Base-by-base conservation (phyloP, 345 rosid species). In the Carallia brachiata region DNA sequence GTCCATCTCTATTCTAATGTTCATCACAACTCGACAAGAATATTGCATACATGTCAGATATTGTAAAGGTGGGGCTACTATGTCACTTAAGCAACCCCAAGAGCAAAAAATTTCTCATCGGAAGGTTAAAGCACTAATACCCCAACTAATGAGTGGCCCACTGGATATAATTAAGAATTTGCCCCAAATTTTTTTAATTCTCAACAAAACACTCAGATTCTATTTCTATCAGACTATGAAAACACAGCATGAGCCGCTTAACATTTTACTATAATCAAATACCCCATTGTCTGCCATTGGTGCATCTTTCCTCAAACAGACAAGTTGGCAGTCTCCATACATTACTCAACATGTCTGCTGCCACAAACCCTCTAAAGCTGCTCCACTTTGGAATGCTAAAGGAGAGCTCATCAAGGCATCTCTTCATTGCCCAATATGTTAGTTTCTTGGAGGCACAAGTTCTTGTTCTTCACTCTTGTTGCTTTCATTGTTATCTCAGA, bases 221-320 rank as follows among this genome's bases (percentile, higher is more conserved):
- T 58, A 62, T 32, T 54, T 54, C 52, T 19, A 70, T n/a, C 59
- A 78, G 73, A 71, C 58, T 61, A 70, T 54, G 67, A 72, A 44
- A 70, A 68, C 79, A 76, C 70, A 66, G 34, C 68, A 68, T 68
- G 77, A 80, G 74, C 68, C 67, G 61, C 70, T 75, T 32, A 73
- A 62, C 55, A 67, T 56, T 74, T 71, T 70, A 52, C 73, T 75
- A 79, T 78, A 80, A 85, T 87, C 71, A 86, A 80, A 75, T 78
- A 61, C 58, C 62, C 63, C 78, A 15, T 78, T 90, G 97, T 93
- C 97, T 87, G 92, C 90, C 92, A 85, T 70, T 84, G 81, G 62
- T 66, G 77, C 74, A 83, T 52, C 91, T 89, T 89, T 90, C 77
- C 85, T 80, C 81, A 67, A 80, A 83, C 87, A 87, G 68, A 82